phyloP scores from a whole-genome alignment of 2,329 filamentous ascomycete species.

The Venturiaceae sp. region DNA sequence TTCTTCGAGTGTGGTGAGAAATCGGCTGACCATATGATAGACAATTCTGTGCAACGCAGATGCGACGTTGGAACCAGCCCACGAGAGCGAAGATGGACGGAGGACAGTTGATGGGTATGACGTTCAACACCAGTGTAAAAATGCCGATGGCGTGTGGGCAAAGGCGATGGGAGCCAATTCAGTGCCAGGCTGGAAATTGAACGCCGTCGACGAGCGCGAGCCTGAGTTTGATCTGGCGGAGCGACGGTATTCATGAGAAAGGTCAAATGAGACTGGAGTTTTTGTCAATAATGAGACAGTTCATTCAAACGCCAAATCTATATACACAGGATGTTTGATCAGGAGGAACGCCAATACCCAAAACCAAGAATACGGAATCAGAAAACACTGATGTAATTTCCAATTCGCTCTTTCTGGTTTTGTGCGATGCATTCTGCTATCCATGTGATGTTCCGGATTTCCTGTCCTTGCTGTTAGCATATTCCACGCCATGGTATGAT shows the following conservation, averaged over 20 bases:
- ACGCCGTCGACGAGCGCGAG: background rate
- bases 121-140: background rate
- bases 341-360: background rate
- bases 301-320: background rate
- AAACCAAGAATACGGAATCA: constrained; percentile 28
- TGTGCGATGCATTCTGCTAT: constrained; percentile 99
- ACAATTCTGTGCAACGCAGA: constrained; percentile 3
- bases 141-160: background rate
- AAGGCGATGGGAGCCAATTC: background rate
- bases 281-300: background rate
- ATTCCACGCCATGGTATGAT: background rate
- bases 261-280: background rate
- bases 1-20: background rate
- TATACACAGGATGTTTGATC: background rate
- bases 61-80: background rate
- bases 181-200: background rate
- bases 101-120: background rate
- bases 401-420: constrained; percentile 98
- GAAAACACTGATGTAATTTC: constrained; percentile 98
- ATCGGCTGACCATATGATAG: background rate
- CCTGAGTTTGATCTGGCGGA: background rate
- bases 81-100: background rate
- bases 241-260: background rate
- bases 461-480: constrained; percentile 40
- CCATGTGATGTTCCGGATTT: constrained; percentile 99